Base-by-base conservation (phyloP, 1,284 basidiomycete species). In the Puccinia brachypodii region DNA sequence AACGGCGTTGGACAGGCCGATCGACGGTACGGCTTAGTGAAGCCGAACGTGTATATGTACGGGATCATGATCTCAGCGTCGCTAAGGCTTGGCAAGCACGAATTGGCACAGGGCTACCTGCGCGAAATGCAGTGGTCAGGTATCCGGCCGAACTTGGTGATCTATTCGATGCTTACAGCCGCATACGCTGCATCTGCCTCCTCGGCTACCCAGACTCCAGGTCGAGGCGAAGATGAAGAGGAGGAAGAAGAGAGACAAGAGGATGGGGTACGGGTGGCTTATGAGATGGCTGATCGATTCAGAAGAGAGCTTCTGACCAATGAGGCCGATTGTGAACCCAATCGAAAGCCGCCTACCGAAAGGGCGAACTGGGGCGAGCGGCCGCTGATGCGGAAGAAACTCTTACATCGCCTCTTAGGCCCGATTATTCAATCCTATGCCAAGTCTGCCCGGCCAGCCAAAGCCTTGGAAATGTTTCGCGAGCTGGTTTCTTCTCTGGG, bases 61-160 rank as follows among this genome's bases (percentile, higher is more conserved):
- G 94, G 94, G n/a, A 92, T 94, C 85, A 88, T 98, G 84, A 92
- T 98, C 88, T 89, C 91, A 25, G 94, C 92, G 0, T 92, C 92
- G 85, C 88, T 97, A 66, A 91, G 91, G 25, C 84, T 85, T 0
- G 89, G 90, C 0, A 87, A 92, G 62, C 88, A 89, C 74, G 84
- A 86, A 2, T 88, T 88, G 69, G 95, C 95, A 0, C 91, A 89
- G 86, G 89, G 87, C 1, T 89, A 94, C 33, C 92, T 93, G 85
- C 90, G 93, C 64, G 90, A 92, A 79, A 96, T 98, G 92, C 86
- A 88, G 22, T 84, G 87, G 4, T 89, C 91, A 3, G 91, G 91
- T 2, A 89, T 98, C 25, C 85, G 90, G 69, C 93, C 93, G 0
- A 91, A 89, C 7, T 89, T 92, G 1, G 87, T 92, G 82, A 94